Evolutionary conservation across 2,329 filamentous ascomycete genomes (phyloP), one percentile per base, ranked within the genome.

Genomic region (Botryotinia narcissicola): DNA sequence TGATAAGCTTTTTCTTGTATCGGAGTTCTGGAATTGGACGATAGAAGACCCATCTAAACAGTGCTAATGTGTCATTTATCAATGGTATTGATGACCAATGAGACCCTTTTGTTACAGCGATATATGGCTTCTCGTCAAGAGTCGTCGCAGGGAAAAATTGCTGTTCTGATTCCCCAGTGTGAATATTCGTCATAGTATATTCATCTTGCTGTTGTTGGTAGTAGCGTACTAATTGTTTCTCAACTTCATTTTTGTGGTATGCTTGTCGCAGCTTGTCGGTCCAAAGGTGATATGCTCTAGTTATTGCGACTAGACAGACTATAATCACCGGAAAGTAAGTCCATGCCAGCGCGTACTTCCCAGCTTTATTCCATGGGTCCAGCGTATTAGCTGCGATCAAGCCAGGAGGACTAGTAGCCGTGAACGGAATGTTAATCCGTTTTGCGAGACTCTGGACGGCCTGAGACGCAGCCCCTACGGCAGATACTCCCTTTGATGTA

Each of bases 211-310:
- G 71, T 32, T 87, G 87, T 73, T 87, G 87, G 48, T 85, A 84
- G 32, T 90, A 87, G 69, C 85, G 81, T 74, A 81, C 87, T 81
- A 89, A 90, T 78, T 91, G 87, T 78, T 90, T 87, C 80, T 93
- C 87, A 78, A 93, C 87, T 81, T 93, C 90, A 80, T 96, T 91
- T 84, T 97, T 95, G 84, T 96, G 93, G 74, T 96, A 89, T 75
- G 94, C 95, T 77, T 95, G 93, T 77, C 95, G 90, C 77, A 97
- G 93, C 84, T 96, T 97, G 85, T 98, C 95, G 78, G 95, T 94
- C 91, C 94, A 97, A 78, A 92, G 91, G 82, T 97, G 92, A 86
- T 95, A 97, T 80, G 93, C 87, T 77, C 94, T 90, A 80, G 95
- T 85, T 18, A 91, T 79, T 18, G 92, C 84, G 7, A 95, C 90